Evolutionary conservation across 1,284 basidiomycete species (phyloP).

Genomic region (Retiboletus flavoniger): DNA sequence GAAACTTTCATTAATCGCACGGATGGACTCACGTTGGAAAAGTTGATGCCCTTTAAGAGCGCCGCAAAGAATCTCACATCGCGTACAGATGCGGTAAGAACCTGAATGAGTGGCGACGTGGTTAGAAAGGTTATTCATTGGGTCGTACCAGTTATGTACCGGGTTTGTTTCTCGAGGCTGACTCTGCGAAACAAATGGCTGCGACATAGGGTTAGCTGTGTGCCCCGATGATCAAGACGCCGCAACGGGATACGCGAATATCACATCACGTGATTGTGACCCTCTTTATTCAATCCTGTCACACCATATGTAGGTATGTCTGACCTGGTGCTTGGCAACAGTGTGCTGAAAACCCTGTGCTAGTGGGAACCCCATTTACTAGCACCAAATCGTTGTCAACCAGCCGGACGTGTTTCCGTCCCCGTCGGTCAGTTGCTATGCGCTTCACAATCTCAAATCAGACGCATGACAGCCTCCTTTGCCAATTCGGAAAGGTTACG

Average conservation of each 20-base stretch:
- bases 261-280: constrained; percentile 15
- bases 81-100: constrained; percentile 73
- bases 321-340: neutral
- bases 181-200: constrained; percentile 21
- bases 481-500: constrained; percentile 14
- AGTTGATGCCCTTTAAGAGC: constrained; percentile 75
- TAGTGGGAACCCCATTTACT: neutral
- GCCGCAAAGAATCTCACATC: constrained; percentile 77
- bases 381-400: neutral
- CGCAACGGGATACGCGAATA: neutral
- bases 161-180: constrained; percentile 23
- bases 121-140: neutral
- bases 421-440: constrained; percentile 32
- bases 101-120: constrained; percentile 39
- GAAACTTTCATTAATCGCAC: neutral
- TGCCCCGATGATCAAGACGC: neutral
- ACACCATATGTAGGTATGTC: neutral
- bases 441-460: constrained; percentile 47
- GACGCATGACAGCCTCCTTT: constrained; percentile 39
- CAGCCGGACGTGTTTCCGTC: neutral
- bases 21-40: constrained; percentile 59
- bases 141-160: constrained; percentile 15
- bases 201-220: constrained; percentile 16
- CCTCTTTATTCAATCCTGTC: neutral
- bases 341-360: neutral